Evolutionary conservation across 371 early-diverging fungal genomes (phyloP).

Genomic region (Nematocida ausubeli): DNA sequence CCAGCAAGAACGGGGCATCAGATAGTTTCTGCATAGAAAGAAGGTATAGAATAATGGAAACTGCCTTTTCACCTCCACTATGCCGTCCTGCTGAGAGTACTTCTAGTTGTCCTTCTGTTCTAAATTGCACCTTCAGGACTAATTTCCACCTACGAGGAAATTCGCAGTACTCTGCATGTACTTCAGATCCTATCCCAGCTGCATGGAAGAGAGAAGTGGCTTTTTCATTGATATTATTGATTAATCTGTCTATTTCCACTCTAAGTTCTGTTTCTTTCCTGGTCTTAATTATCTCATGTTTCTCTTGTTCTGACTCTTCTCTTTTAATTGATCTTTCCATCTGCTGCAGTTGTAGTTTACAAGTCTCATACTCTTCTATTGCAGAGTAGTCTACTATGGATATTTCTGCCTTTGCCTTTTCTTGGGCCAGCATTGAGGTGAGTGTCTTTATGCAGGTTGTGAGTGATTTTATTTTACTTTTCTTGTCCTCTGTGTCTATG

Average conservation of each 20-base stretch:
- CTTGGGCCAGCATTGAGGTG: conserved; percentile 9
- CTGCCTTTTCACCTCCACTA: conserved; percentile 78
- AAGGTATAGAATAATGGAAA: conserved; percentile 84
- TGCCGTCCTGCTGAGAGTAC: conserved; percentile 81
- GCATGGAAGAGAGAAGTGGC: not conserved
- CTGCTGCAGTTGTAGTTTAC: not conserved
- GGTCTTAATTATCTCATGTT: not conserved
- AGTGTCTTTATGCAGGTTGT: not conserved
- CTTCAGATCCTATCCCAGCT: not conserved
- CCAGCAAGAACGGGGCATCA: conserved; percentile 87
- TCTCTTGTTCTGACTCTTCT: conserved; percentile 34
- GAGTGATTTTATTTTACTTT: conserved; percentile 18
- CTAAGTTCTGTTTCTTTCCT: conserved; percentile 36
- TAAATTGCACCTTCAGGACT: conserved; percentile 72
- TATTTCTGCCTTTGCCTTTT: conserved; percentile 39
- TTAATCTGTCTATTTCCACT: conserved; percentile 15
- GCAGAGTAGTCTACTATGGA: conserved; percentile 16
- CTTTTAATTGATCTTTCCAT: not conserved
- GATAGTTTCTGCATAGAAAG: conserved; percentile 83
- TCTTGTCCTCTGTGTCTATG: conserved; percentile 6
- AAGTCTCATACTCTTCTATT: conserved; percentile 35
- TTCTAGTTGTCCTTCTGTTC: conserved; percentile 79
- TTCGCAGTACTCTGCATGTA: not conserved
- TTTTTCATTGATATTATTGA: conserved; percentile 31
- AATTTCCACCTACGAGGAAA: conserved; percentile 80